Base-by-base conservation (phyloP, 352 stramenopile species). In the Pythium rhizo-oryzae region DNA sequence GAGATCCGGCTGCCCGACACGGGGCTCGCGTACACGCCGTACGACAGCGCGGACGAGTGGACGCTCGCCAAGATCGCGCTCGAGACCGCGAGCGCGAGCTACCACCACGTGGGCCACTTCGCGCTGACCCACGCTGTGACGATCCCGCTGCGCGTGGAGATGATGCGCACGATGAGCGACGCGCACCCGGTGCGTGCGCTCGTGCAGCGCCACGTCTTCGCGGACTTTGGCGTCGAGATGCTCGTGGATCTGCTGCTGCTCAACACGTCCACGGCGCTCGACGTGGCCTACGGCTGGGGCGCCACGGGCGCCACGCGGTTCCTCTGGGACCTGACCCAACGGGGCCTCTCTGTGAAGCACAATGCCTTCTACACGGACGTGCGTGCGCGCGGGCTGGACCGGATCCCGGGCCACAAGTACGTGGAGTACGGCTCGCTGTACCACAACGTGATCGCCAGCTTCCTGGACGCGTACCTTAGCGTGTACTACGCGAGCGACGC, bases 41-140 rank as follows among this genome's bases (percentile, higher is more conserved):
- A 77, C 47, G 75, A 86, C 47, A 50, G 58, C 12, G 47, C 50
- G 0, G 66, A 74, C 11, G 80, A 86, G 73, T 89, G 78, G 77
- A 67, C 70, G 30, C 67, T 87, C 16, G 81, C 78, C 65, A 89
- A 85, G 65, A 79, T 78, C 30, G 77, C 70, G 19, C 67, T 85
- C 15, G 80, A 89, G 30, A 62, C 77, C 3, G 75, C 73, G 77
- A 82, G 43, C 69, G 72, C 58, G 77, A 70, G 16, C 16, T 79
- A 75, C 69, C 80, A 89, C 65, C 68, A 89, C 67, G 75, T 86
- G 66, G 70, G 76, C 59, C 80, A 89, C 73, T 80, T 85, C 49
- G 71, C 64, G 19, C 78, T 86, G 58, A 82, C 75, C 15, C 80
- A 89, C 68, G 77, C 73, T 9, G 47, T 81, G 51, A 77, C 75